Evolutionary conservation across 2,329 filamentous ascomycete species (phyloP).

Genomic region (Botrytis sinoallii): DNA sequence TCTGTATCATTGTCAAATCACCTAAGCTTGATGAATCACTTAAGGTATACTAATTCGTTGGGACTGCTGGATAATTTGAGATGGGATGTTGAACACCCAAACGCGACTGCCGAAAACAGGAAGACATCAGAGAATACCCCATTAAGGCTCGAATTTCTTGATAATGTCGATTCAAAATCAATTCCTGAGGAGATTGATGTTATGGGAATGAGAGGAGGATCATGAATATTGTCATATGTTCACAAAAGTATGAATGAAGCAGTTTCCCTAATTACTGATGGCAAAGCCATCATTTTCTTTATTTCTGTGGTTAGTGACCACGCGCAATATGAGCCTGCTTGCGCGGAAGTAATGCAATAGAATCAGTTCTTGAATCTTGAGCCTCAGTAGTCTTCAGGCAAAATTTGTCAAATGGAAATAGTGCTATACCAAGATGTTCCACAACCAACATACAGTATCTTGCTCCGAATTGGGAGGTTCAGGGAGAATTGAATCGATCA

Average conservation of each 20-base stretch:
- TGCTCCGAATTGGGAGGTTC: background rate
- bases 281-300: background rate
- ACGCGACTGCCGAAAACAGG: conserved; percentile 30
- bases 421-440: background rate
- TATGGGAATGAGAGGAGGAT: background rate
- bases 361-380: background rate
- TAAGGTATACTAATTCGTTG: conserved; percentile 23
- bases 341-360: background rate
- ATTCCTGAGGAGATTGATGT: background rate
- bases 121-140: background rate
- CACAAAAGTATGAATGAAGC: background rate
- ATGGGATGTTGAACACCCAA: conserved; percentile 32
- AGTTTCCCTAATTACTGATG: background rate
- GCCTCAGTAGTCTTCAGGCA: conserved; percentile 28
- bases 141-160: background rate
- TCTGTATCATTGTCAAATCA: conserved; percentile 19
- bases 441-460: background rate
- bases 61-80: conserved; percentile 38
- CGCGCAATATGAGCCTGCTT: background rate
- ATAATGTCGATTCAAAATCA: too few relatives aligned
- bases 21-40: background rate
- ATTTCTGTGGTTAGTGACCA: background rate
- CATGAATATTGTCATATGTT: background rate
- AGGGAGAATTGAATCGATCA: background rate
- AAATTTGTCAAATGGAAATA: conserved; percentile 14